phyloP scores from a whole-genome alignment of 768 basidiomycete genomes.

The Asterophora lycoperdoides region DNA sequence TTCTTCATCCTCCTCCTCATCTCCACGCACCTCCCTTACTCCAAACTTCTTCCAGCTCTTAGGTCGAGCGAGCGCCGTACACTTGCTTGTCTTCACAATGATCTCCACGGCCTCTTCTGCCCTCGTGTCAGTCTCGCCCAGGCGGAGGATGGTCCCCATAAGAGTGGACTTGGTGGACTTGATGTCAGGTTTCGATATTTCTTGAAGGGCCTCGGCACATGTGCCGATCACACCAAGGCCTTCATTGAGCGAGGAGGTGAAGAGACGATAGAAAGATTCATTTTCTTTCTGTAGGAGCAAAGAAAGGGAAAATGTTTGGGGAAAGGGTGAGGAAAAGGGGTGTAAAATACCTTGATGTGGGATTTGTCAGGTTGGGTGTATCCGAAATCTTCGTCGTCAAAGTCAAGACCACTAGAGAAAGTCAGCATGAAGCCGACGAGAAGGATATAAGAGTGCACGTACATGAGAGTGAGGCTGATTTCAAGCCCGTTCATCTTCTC shows the following conservation, averaged over 20 bases:
- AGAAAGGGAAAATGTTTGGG: not conserved
- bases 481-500: conserved; percentile 58
- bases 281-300: conserved; percentile 51
- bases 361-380: conserved; percentile 68
- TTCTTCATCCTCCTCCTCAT: conserved; percentile 32
- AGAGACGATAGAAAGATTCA: conserved; percentile 63
- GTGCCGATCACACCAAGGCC: conserved; percentile 54
- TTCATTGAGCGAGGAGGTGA: conserved; percentile 35
- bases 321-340: not conserved
- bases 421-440: not conserved
- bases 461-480: conserved; percentile 72
- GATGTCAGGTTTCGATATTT: conserved; percentile 57
- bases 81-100: conserved; percentile 72
- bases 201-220: conserved; percentile 60
- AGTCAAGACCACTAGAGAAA: conserved; percentile 73
- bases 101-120: conserved; percentile 75
- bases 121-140: conserved; percentile 70
- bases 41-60: conserved; percentile 79
- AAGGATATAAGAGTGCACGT: not conserved
- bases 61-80: conserved; percentile 64
- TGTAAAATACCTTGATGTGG: conserved; percentile 56
- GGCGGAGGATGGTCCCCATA: conserved; percentile 58
- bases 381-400: conserved; percentile 66
- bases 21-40: conserved; percentile 27
- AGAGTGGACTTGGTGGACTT: conserved; percentile 66